Evolutionary conservation across 495 filamentous ascomycete species (phyloP).

Genomic region (Recurvomyces mirabilis): DNA sequence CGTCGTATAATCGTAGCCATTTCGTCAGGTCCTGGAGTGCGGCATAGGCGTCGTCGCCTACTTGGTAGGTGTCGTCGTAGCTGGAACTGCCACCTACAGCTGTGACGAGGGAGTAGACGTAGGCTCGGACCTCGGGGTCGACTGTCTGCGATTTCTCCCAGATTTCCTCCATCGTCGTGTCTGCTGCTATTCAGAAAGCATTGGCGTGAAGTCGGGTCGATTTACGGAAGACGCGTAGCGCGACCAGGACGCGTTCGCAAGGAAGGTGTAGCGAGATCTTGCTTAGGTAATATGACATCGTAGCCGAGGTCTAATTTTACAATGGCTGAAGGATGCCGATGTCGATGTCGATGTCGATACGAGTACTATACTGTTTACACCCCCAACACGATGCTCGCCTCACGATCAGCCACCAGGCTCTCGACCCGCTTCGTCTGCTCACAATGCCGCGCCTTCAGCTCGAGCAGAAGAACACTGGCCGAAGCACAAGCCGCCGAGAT

Average conservation of each 20-base stretch:
- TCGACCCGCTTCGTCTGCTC: constrained; percentile 2
- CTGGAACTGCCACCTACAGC: constrained; percentile 81
- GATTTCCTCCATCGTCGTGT: constrained; percentile 7
- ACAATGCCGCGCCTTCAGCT: constrained; percentile 42
- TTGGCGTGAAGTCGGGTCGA: constrained; percentile 1
- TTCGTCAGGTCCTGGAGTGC: constrained; percentile 83
- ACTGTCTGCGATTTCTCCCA: constrained; percentile 17
- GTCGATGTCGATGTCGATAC: too few species aligned
- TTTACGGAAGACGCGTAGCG: constrained; percentile 1
- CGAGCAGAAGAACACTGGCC: constrained; percentile 28
- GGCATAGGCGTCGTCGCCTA: constrained; percentile 87
- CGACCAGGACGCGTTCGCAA: too few species aligned
- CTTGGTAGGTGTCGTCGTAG: constrained; percentile 69
- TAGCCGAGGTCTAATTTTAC: too few species aligned
- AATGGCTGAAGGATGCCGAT: too few species aligned
- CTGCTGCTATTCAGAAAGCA: not conserved
- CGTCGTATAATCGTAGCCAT: constrained; percentile 92
- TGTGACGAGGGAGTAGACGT: constrained; percentile 83
- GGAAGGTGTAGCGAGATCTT: too few species aligned
- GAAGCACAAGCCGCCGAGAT: constrained; percentile 53
- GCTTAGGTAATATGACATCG: too few species aligned
- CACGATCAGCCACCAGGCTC: constrained; percentile 11
- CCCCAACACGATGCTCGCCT: constrained; percentile 10
- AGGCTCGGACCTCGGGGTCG: constrained; percentile 79
- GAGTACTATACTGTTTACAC: too few species aligned